A percentile compares a stretch with the other conserved stretches of the same genome.
Conservation (phyloP, 345 rosid species). For the Passiflora organensis region DNA sequence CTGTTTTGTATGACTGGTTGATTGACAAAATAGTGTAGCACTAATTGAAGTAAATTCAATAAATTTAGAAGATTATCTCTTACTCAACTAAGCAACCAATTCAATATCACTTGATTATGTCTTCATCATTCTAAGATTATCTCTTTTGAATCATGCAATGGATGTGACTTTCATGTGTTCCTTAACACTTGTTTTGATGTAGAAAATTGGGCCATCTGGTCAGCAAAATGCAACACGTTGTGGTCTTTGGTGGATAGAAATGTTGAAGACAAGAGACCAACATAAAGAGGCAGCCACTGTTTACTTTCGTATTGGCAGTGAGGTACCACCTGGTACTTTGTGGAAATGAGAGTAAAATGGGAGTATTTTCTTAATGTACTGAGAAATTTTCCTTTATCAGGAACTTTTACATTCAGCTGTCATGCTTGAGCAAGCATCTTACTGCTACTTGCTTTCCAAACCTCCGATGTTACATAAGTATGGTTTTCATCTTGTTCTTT, state of each 20-base stretch:
- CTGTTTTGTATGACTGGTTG: conserved; percentile 1
- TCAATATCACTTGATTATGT: neutral
- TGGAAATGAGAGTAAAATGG: neutral
- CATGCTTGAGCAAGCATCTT: conserved; percentile 99
- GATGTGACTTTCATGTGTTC: conserved; percentile 3
- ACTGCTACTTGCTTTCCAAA: conserved; percentile 81
- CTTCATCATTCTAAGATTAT: too few relatives aligned
- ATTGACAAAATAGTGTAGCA: neutral
- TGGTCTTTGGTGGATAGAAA: conserved; percentile 99
- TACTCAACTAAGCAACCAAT: too few relatives aligned
- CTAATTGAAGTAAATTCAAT: too few relatives aligned
- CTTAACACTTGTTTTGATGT: conserved; percentile 13
- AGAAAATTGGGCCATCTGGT: conserved; percentile 78
- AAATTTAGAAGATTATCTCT: too few relatives aligned
- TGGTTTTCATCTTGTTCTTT: conserved; percentile 96
- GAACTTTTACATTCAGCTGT: conserved; percentile 93
- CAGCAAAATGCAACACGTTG: conserved; percentile 83
- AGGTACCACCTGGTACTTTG: conserved; percentile 47
- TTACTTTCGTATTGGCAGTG: conserved; percentile 89
- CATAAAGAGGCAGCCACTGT: conserved; percentile 90
- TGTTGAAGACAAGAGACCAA: conserved; percentile 81
- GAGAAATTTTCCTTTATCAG: conserved; percentile 35
- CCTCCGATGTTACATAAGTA: conserved; percentile 92
- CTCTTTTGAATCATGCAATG: neutral
- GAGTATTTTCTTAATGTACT: conserved; percentile 9